Evolutionary conservation across 306 rosid species (phyloP).

Genomic region (Cicer pinnatifidum): DNA sequence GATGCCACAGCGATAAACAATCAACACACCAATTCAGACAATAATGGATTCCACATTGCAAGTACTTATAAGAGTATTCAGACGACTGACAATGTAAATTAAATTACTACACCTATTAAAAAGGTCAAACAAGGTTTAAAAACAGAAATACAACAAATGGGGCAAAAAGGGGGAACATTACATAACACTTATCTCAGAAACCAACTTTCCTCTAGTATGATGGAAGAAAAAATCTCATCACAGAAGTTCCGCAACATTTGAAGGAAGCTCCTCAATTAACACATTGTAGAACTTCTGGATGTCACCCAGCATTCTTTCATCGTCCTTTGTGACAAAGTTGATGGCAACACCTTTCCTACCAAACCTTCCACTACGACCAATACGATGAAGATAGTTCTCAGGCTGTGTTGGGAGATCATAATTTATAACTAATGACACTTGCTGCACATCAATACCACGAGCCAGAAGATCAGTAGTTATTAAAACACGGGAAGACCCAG

Average conservation of each 20-base stretch:
- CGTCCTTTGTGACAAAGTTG: constrained; percentile 73
- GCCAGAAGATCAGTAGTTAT: constrained; percentile 86
- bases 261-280: constrained; percentile 77
- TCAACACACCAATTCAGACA: constrained; percentile 49
- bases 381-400: constrained; percentile 84
- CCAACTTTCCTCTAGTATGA: constrained; percentile 47
- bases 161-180: constrained; percentile 41
- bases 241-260: constrained; percentile 82
- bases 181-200: constrained; percentile 53
- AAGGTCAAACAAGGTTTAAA: constrained; percentile 43
- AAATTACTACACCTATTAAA: constrained; percentile 55
- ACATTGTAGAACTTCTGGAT: constrained; percentile 86
- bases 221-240: constrained; percentile 53
- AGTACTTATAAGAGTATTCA: constrained; percentile 43
- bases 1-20: constrained; percentile 48
- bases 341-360: constrained; percentile 90
- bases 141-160: constrained; percentile 49
- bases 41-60: constrained; percentile 53
- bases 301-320: constrained; percentile 76
- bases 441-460: constrained; percentile 89
- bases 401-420: constrained; percentile 90
- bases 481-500: constrained; percentile 79
- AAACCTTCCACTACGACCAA: constrained; percentile 86
- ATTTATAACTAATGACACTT: constrained; percentile 81
- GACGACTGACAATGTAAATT: constrained; percentile 47